A percentile compares a stretch with the other conserved stretches of the same genome.
Evolutionary conservation across 1,284 basidiomycete species (phyloP).

Genomic region (Vanrija humicola): DNA sequence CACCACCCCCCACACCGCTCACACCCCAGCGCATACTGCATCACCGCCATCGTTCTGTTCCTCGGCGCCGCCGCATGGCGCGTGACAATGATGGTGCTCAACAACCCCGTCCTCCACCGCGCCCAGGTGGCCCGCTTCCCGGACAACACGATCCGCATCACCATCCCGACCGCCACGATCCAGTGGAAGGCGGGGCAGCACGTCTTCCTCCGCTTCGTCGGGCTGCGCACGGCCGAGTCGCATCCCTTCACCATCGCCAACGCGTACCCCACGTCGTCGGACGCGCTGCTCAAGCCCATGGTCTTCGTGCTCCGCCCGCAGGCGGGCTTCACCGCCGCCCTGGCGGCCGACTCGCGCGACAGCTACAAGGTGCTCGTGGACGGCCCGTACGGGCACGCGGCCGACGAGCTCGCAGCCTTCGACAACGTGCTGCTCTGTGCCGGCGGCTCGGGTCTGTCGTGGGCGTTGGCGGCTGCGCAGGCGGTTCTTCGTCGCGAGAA

Average conservation of each 20-base stretch:
- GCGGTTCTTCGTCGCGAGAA: background rate
- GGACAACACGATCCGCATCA: constrained; percentile 43
- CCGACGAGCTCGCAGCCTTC: background rate
- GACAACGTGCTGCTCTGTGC: constrained; percentile 1
- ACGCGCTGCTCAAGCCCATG: constrained; percentile 22
- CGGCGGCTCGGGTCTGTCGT: constrained; percentile 6
- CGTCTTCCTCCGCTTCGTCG: constrained; percentile 49
- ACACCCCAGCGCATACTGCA: constrained; percentile 45
- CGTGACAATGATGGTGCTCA: constrained; percentile 36
- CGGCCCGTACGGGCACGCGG: constrained; percentile 7
- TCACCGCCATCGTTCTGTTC: constrained; percentile 47
- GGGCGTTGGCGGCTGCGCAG: background rate
- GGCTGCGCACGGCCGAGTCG: constrained; percentile 24
- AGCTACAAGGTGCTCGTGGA: constrained; percentile 1
- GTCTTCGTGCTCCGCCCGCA: constrained; percentile 5
- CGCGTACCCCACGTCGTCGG: background rate
- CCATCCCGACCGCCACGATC: constrained; percentile 33
- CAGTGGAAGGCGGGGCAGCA: constrained; percentile 52
- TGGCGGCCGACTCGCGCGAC: background rate
- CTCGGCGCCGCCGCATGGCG: constrained; percentile 34
- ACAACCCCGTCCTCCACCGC: constrained; percentile 23
- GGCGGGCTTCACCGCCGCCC: constrained; percentile 1
- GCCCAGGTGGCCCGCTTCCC: constrained; percentile 42
- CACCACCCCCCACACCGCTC: too few relatives aligned
- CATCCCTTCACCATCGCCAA: constrained; percentile 52